These are phyloP conservation scores for Hypoxylon sp. DNA, from an alignment of 2,329 filamentous ascomycete genomes.

Conservation along the genomic window DNA sequence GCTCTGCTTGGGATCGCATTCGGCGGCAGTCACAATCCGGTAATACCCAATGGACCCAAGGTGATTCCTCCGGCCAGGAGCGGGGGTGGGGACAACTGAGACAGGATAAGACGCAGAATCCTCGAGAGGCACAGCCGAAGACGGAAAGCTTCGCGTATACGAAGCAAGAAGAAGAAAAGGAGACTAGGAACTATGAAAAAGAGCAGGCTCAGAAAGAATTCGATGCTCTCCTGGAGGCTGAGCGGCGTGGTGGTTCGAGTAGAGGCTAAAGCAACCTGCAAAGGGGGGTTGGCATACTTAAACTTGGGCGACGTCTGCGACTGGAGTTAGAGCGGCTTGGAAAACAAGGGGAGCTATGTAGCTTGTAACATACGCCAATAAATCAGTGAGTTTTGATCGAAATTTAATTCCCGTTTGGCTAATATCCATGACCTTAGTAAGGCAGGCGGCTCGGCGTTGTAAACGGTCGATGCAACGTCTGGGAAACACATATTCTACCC, in stretches of 20 bases:
- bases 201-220: slow-evolving; percentile 67
- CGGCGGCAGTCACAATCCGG: slow-evolving; percentile 56
- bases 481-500: neutral
- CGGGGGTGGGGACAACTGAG: slow-evolving; percentile 49
- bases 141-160: slow-evolving; percentile 57
- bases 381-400: neutral
- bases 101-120: slow-evolving; percentile 47
- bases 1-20: slow-evolving; percentile 63
- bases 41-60: slow-evolving; percentile 42
- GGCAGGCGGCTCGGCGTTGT: neutral
- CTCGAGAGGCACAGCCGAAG: slow-evolving; percentile 40
- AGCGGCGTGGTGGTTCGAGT: slow-evolving; percentile 51
- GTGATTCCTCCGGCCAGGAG: slow-evolving; percentile 52
- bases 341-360: neutral
- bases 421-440: neutral
- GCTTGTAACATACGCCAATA: neutral
- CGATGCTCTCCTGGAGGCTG: slow-evolving; percentile 64
- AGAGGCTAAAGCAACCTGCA: slow-evolving; percentile 13
- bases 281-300: neutral
- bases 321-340: neutral
- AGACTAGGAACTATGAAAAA: slow-evolving; percentile 57
- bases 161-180: slow-evolving; percentile 56
- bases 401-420: neutral
- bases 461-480: neutral
- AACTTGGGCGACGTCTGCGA: neutral